Evolutionary conservation across 805 yeast genomes (phyloP).

Genomic region (Priceomyces medius): DNA sequence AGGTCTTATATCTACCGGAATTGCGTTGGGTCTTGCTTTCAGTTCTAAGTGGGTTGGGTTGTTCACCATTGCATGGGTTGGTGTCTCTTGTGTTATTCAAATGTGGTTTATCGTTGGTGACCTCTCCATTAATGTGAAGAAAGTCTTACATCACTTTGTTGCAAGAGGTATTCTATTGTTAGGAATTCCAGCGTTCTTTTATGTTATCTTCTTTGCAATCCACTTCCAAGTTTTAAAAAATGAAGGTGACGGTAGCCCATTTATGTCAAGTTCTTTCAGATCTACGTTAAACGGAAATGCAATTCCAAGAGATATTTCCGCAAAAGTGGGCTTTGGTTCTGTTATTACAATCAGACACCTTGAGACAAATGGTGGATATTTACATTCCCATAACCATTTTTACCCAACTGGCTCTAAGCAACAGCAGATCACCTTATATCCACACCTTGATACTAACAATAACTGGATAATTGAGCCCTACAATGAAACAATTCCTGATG

Average conservation of each 20-base stretch:
- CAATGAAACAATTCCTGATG: slow-evolving; percentile 55
- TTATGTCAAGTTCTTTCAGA: slow-evolving; percentile 73
- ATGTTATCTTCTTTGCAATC: slow-evolving; percentile 56
- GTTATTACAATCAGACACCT: slow-evolving; percentile 64
- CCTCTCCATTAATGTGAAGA: slow-evolving; percentile 47
- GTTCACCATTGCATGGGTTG: slow-evolving; percentile 79
- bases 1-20: slow-evolving; percentile 60
- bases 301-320: slow-evolving; percentile 57
- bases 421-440: slow-evolving; percentile 79
- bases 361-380: slow-evolving; percentile 73
- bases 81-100: slow-evolving; percentile 56
- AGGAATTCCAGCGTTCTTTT: slow-evolving; percentile 57
- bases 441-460: slow-evolving; percentile 74
- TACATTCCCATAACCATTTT: slow-evolving; percentile 73
- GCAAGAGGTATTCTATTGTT: slow-evolving; percentile 54
- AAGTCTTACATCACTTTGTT: slow-evolving; percentile 46
- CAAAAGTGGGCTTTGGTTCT: slow-evolving; percentile 75
- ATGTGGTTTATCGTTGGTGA: slow-evolving; percentile 77
- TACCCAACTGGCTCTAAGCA: slow-evolving; percentile 81
- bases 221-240: slow-evolving; percentile 58
- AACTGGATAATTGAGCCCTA: slow-evolving; percentile 70
- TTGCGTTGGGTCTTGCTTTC: slow-evolving; percentile 70
- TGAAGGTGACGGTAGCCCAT: slow-evolving; percentile 72
- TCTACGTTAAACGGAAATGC: slow-evolving; percentile 56
- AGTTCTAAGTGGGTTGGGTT: slow-evolving; percentile 85